Conservation (phyloP, 2,329 filamentous ascomycete species). For the Pseudocercospora vitis region DNA sequence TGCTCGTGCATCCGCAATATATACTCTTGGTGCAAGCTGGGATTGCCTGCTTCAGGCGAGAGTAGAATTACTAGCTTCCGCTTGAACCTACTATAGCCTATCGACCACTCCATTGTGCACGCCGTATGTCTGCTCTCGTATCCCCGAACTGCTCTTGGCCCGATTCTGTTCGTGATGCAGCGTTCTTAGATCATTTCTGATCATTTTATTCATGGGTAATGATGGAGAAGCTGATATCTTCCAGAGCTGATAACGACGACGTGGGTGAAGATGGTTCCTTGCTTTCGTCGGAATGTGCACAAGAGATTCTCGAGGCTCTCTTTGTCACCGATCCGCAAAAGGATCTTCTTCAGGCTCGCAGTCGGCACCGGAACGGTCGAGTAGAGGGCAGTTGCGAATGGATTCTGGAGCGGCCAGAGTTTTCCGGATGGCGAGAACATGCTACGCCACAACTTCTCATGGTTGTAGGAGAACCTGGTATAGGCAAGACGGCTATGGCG, state of each 20-base stretch:
- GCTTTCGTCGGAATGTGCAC: background rate
- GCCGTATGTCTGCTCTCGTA: no score
- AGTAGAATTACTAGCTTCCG: background rate
- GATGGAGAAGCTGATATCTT: background rate
- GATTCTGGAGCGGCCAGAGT: background rate
- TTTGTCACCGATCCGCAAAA: slow-evolving; percentile 5
- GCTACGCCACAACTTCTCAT: slow-evolving; percentile 4
- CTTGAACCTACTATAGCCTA: background rate
- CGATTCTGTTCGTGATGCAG: no score
- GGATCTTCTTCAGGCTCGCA: slow-evolving; percentile 2
- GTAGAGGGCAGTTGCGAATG: slow-evolving; percentile 1
- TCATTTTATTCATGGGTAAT: no score
- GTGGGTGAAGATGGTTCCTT: background rate
- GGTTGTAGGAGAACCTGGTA: slow-evolving; percentile 11
- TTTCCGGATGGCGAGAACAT: background rate
- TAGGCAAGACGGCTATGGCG: slow-evolving; percentile 14
- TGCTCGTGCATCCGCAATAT: background rate
- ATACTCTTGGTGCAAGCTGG: background rate
- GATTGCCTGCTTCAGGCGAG: background rate
- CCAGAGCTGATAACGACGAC: background rate
- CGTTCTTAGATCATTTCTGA: no score
- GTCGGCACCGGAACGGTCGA: background rate
- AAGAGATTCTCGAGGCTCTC: slow-evolving; percentile 3
- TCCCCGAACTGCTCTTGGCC: no score
- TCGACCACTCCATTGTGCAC: background rate